Conservation (phyloP, 2,329 filamentous ascomycete genomes). For the Curvularia lunata region DNA sequence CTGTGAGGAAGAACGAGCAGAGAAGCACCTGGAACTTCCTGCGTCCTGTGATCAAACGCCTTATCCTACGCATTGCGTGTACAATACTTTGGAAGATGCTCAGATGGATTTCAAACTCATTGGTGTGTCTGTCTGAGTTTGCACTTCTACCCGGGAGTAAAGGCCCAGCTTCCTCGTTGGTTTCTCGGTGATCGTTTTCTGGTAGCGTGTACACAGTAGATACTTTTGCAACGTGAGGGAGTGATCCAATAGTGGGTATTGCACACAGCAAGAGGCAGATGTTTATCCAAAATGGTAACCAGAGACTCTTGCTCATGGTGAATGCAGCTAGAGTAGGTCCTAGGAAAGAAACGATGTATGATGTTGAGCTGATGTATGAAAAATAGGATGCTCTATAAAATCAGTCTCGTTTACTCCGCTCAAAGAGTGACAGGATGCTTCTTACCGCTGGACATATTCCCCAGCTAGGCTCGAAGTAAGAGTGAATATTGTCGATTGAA, state of each 20-base stretch:
- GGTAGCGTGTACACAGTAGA: not conserved
- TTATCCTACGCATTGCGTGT: slow-evolving; percentile 26
- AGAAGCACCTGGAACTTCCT: slow-evolving; percentile 46
- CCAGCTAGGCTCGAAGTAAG: slow-evolving; percentile 41
- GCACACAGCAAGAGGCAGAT: slow-evolving; percentile 37
- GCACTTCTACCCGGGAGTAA: slow-evolving; percentile 26
- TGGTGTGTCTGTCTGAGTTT: slow-evolving; percentile 24
- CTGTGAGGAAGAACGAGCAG: slow-evolving; percentile 44
- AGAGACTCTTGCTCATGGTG: slow-evolving; percentile 45
- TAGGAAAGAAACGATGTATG: slow-evolving; percentile 45
- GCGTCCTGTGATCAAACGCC: slow-evolving; percentile 30
- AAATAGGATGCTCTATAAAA: slow-evolving; percentile 43
- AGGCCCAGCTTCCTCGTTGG: slow-evolving; percentile 28
- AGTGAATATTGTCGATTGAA: slow-evolving; percentile 44
- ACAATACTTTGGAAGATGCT: slow-evolving; percentile 22
- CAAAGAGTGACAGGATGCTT: not conserved
- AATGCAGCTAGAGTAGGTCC: slow-evolving; percentile 45
- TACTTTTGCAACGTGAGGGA: slow-evolving; percentile 19
- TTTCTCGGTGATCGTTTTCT: not conserved
- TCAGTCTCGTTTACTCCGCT: not conserved
- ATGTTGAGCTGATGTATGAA: slow-evolving; percentile 44
- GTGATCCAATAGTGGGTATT: slow-evolving; percentile 32
- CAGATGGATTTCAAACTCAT: slow-evolving; percentile 34
- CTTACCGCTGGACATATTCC: slow-evolving; percentile 43
- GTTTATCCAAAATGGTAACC: slow-evolving; percentile 48